These are phyloP conservation scores for Domatiomyces catenatus DNA, from an alignment of 2,329 filamentous ascomycete species.

Conservation along the genomic window DNA sequence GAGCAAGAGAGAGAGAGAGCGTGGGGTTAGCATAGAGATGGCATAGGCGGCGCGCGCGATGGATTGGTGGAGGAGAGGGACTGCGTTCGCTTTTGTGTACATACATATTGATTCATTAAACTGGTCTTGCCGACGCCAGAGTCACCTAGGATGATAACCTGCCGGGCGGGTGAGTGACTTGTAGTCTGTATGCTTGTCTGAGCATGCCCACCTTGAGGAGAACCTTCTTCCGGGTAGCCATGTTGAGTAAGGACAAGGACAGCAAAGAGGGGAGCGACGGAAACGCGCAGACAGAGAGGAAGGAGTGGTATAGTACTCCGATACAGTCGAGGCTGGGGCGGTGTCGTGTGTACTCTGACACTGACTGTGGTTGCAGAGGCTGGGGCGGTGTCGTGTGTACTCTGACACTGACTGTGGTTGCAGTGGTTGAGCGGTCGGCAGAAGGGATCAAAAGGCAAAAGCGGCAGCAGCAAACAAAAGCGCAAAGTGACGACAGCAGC, in stretches of 20 bases:
- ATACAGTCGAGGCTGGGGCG: too few species aligned
- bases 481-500: not conserved
- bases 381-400: too few species aligned
- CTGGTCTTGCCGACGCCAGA: conserved; percentile 98
- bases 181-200: conserved; percentile 3
- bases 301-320: not conserved
- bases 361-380: too few species aligned
- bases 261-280: not conserved
- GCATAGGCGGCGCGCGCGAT: conserved; percentile 1
- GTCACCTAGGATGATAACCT: conserved; percentile 98
- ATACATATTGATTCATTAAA: conserved; percentile 99
- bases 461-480: not conserved
- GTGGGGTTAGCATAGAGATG: conserved; percentile 5
- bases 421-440: too few species aligned
- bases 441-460: not conserved
- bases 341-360: too few species aligned
- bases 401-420: too few species aligned
- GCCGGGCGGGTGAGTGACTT: conserved; percentile 9
- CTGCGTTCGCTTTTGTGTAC: conserved; percentile 20
- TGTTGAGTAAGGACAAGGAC: conserved; percentile 22
- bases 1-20: not conserved
- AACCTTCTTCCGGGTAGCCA: conserved; percentile 79
- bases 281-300: not conserved
- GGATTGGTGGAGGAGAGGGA: not conserved
- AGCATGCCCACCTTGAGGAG: conserved; percentile 55